Base-by-base conservation (phyloP, 2,329 filamentous ascomycete genomes). In the Coleophoma crateriformis region DNA sequence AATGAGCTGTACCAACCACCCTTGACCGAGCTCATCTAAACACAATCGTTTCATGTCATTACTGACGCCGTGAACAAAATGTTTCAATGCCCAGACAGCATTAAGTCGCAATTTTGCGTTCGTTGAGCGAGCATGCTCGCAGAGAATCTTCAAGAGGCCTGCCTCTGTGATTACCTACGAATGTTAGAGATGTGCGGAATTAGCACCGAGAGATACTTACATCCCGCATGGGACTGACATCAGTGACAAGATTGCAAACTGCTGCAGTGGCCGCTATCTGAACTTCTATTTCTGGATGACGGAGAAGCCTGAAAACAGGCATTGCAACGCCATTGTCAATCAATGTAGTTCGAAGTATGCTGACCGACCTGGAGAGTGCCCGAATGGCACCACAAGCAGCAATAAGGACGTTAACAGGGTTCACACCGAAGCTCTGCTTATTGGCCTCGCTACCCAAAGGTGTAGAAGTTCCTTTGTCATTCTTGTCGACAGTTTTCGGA, bases 11-110 rank as follows among this genome's bases (percentile, higher is more conserved):
- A 92, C 78, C 12, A 97, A 76, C 88, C 90, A 96, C 11, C 81
- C 82, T 1, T 88, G 79, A 8, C 84, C 84, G 4, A 97, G 75
- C 61, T 88, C 83, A 45, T 91, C 83, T 12, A 97, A 71, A 52
- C 89, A 89, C 44, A 80, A 78, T 60, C 86, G 85, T 68, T 94
- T 95, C 57, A 88, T 73, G 12, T 85, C 79, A 41, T 85, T 82
- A 15, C 79, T 78, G 6, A 87, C 81, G 19, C 82, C 84, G 54
- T 87, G 79, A 3, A 95, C 85, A 45, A 96, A 78, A 68, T 97
- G 90, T 64, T 97, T 97, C 50, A 99, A 72, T 6, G 90, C 90
- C 92, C 94, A 99, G 2, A 99, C 70, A 19, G 91, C 90, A 60
- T 94, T 90, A 22, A 95, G 76, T 20, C 90, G 82, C 47, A 97